Percentiles rank a stretch among this genome's conserved stretches.
Evolutionary conservation across 805 yeast species (phyloP).

Genomic region (Brettanomyces nanus): DNA sequence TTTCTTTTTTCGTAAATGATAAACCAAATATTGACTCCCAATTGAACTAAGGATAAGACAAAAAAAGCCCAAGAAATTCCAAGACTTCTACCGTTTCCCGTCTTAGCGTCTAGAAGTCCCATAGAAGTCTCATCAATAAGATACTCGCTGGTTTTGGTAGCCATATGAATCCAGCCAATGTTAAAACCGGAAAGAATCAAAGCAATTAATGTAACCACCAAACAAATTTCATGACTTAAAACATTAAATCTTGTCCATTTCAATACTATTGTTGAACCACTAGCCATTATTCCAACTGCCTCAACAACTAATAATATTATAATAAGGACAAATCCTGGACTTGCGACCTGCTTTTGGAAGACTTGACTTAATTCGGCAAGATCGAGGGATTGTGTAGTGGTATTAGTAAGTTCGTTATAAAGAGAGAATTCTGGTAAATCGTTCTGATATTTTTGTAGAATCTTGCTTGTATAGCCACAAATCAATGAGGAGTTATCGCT

Average conservation of each 20-base stretch:
- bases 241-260: not conserved
- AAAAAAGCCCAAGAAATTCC: no score
- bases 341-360: not conserved
- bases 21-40: no score
- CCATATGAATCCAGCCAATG: not conserved
- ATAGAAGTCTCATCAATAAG: not conserved
- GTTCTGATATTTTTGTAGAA: not conserved
- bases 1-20: no score
- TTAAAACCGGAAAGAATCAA: not conserved
- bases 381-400: slow-evolving; percentile 1
- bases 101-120: no score
- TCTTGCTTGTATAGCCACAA: slow-evolving; percentile 1
- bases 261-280: not conserved
- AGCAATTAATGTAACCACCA: not conserved
- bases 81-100: no score
- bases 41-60: no score
- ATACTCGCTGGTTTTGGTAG: no score
- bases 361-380: not conserved
- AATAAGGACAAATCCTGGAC: not conserved
- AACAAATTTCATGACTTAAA: not conserved
- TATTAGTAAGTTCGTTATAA: slow-evolving; percentile 2
- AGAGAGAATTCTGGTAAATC: slow-evolving; percentile 2
- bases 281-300: not conserved
- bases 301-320: not conserved
- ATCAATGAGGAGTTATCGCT: not conserved